These are phyloP conservation scores for Hirsutella minnesotensis DNA, from an alignment of 2,329 filamentous ascomycete species.

Conservation along the genomic window DNA sequence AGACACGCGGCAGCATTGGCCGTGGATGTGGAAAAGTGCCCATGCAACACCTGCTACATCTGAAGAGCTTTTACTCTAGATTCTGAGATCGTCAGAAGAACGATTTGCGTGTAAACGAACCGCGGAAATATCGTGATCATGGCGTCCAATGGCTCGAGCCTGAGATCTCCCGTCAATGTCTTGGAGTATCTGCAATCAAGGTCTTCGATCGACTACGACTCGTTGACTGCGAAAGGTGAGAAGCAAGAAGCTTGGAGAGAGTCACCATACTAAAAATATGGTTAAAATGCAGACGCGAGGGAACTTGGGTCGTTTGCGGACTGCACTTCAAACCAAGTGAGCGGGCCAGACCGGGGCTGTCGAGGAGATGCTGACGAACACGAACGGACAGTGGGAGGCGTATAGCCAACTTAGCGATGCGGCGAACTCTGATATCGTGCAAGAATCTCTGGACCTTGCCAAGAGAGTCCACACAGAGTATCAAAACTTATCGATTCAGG, in stretches of 20 bases:
- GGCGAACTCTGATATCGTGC: background rate
- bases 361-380: background rate
- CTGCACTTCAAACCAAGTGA: slow-evolving; percentile 1
- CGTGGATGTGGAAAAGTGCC: no score
- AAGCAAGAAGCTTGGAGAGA: background rate
- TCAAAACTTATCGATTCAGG: background rate
- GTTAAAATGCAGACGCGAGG: background rate
- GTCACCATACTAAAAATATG: background rate
- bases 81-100: no score
- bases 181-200: background rate
- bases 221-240: background rate
- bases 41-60: no score
- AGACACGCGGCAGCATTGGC: no score
- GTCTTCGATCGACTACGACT: background rate
- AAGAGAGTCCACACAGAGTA: background rate
- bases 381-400: background rate
- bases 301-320: background rate
- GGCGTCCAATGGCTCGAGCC: background rate
- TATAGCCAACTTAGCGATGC: background rate
- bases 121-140: background rate
- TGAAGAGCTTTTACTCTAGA: no score
- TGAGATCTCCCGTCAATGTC: background rate
- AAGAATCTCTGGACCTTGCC: background rate
- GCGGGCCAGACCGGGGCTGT: background rate
- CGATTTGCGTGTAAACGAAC: background rate